A percentile compares a stretch with the other conserved stretches of the same genome.
Conservation (phyloP, 1,139 yeast species). For the Saccharomyces hybrid region DNA sequence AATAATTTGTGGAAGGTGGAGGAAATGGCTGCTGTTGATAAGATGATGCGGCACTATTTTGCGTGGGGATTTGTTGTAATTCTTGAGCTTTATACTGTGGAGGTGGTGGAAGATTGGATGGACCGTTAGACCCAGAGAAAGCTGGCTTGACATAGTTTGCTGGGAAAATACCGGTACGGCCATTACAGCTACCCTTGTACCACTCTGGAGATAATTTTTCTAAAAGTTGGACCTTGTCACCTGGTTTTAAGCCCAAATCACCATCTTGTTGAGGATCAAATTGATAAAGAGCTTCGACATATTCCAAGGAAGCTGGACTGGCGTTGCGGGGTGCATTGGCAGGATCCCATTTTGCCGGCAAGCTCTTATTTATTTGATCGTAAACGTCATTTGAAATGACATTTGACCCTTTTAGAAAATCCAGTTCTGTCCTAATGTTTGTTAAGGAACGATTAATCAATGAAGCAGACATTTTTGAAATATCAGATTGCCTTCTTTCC, state of each 20-base stretch:
- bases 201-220: slow-evolving; percentile 80
- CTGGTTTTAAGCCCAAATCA: slow-evolving; percentile 57
- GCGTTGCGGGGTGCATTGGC: slow-evolving; percentile 8
- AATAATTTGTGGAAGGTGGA: slow-evolving; percentile 11
- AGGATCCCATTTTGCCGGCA: slow-evolving; percentile 54
- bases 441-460: slow-evolving; percentile 72
- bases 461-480: slow-evolving; percentile 40
- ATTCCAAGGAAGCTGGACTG: slow-evolving; percentile 26
- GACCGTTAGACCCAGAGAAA: slow-evolving; percentile 29
- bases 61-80: slow-evolving; percentile 6
- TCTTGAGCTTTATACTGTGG: slow-evolving; percentile 36
- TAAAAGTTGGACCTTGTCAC: slow-evolving; percentile 58
- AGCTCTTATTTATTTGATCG: slow-evolving; percentile 41
- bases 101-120: slow-evolving; percentile 37
- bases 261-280: slow-evolving; percentile 62
- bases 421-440: slow-evolving; percentile 63
- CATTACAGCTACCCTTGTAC: slow-evolving; percentile 74
- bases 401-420: slow-evolving; percentile 68
- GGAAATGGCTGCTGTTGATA: slow-evolving; percentile 11
- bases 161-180: slow-evolving; percentile 77
- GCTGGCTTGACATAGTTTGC: slow-evolving; percentile 65
- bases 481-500: not conserved
- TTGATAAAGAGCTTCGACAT: slow-evolving; percentile 63
- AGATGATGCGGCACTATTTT: slow-evolving; percentile 20
- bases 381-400: slow-evolving; percentile 58